Conservation (phyloP, 2,329 filamentous ascomycete species). For the Xylaria polymorpha region DNA sequence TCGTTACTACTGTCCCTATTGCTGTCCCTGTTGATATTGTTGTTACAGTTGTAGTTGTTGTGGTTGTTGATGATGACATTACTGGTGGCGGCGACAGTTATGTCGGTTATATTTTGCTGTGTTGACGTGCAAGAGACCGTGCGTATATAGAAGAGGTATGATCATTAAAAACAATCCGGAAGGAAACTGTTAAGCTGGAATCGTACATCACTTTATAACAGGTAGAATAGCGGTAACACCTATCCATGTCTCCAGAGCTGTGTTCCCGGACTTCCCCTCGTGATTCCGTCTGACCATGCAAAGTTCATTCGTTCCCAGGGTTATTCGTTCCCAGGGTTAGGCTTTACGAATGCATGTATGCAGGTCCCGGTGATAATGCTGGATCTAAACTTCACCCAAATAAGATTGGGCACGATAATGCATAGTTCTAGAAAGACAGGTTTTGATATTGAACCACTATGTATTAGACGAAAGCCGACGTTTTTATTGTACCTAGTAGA, state of each 20-base stretch:
- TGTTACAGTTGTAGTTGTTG: neutral
- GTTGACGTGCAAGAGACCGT: neutral
- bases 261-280: conserved; percentile 12
- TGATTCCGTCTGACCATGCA: neutral
- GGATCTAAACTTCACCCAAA: neutral
- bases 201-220: neutral
- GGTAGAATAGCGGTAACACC: neutral
- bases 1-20: too few relatives aligned
- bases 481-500: neutral
- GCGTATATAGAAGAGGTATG: neutral
- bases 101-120: neutral
- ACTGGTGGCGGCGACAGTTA: neutral
- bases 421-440: neutral
- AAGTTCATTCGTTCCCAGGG: neutral
- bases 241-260: neutral
- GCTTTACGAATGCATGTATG: neutral
- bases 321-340: neutral
- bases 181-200: neutral
- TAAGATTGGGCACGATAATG: neutral
- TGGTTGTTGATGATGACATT: neutral
- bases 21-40: too few relatives aligned
- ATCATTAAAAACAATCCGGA: neutral
- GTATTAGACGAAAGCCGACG: neutral
- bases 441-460: neutral
- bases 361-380: neutral